Base-by-base conservation (phyloP, 108 stramenopile genomes). In the Hondaea fermentalgiana region DNA sequence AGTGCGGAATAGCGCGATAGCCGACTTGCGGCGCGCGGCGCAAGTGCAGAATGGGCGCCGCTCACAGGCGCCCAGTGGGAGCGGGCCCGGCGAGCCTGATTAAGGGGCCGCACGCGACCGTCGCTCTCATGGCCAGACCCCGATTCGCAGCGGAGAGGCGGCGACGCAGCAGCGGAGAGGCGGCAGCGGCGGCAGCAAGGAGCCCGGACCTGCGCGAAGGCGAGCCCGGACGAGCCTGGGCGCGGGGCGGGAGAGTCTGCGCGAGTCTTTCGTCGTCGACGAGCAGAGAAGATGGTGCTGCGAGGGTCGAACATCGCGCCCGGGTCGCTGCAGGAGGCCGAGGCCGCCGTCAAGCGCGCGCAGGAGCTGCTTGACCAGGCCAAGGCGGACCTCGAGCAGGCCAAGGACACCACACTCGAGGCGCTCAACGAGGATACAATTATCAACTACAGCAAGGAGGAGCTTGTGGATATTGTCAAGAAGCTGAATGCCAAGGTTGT, bases 401-500 rank as follows among this genome's bases (percentile, higher is more conserved):
- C 76, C 12, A 83, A 83, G 76, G 51, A 83, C 12, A 53, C 49
- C 10, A 53, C 76, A 0, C 76, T 83, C 10, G 51, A 53, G 76
- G 51, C 76, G n/a, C 6, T 83, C 51, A 53, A 53, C 51, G 76
- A 83, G 28, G 76, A 83, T 17, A 83, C 76, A 0, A 53, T 83
- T 16, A 53, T 2, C 17, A 47, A 83, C 23, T 53, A 53, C 51
- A 16, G 14, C 76, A 47, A 53, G 51, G 51, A 83, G 6, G 49
- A 83, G 76, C 76, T 83, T 23, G 76, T 83, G 49, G 76, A 83
- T 6, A 47, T 83, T 17, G 76, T 83, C 51, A 47, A 83, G 76
- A 47, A 53, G 51, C 51, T 83, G 19, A 47, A 53, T 45, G 6
- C 76, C 76, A 83, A 83, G 76, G 76, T 83, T 17, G 49, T 53